phyloP scores from a whole-genome alignment of 1,139 yeast species.

The Scheffersomyces segobiensis region DNA sequence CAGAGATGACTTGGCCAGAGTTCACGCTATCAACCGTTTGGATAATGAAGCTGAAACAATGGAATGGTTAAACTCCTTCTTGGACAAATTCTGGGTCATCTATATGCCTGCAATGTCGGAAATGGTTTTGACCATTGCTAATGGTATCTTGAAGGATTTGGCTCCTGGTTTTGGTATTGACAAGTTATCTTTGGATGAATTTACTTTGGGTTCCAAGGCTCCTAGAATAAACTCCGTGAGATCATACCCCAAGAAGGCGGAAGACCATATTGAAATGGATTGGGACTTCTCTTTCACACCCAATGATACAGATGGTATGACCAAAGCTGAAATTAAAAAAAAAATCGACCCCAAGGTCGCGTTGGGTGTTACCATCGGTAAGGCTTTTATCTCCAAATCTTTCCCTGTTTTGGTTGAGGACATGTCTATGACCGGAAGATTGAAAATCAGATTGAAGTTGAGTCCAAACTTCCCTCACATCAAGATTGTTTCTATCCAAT shows the following conservation, averaged over 20 bases:
- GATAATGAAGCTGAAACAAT: conserved; percentile 68
- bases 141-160: conserved; percentile 63
- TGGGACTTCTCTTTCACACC: conserved; percentile 83
- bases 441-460: conserved; percentile 65
- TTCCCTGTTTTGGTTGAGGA: conserved; percentile 76
- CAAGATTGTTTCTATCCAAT: conserved; percentile 65
- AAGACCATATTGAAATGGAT: conserved; percentile 73
- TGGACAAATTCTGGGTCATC: conserved; percentile 81
- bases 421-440: conserved; percentile 71
- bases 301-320: conserved; percentile 79
- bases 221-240: conserved; percentile 72
- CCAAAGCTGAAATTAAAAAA: conserved; percentile 66
- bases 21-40: conserved; percentile 57
- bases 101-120: conserved; percentile 86
- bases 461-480: conserved; percentile 72
- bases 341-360: conserved; percentile 79
- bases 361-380: conserved; percentile 75
- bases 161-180: conserved; percentile 85
- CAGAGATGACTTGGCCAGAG: conserved; percentile 71
- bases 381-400: conserved; percentile 73
- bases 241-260: conserved; percentile 68
- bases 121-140: conserved; percentile 67
- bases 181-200: conserved; percentile 67
- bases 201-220: conserved; percentile 77
- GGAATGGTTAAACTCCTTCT: conserved; percentile 76